Evolutionary conservation across 2,329 filamentous ascomycete species (phyloP).

Genomic region (Pseudocercospora pini-densiflorae): DNA sequence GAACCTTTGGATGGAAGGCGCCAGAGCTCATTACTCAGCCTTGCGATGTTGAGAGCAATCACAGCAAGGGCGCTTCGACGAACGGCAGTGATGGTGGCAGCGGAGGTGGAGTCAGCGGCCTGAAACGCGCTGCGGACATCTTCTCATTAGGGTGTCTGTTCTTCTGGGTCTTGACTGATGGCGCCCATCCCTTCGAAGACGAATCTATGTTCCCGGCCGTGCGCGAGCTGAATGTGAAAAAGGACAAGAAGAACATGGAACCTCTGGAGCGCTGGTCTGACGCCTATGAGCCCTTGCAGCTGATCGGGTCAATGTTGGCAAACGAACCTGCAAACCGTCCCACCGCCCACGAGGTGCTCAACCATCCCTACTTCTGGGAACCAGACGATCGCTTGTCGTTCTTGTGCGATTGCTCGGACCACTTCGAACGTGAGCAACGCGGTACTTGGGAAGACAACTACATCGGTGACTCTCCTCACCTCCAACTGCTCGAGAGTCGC

Average conservation of each 20-base stretch:
- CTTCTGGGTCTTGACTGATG: constrained; percentile 96
- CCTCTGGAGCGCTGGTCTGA: constrained; percentile 66
- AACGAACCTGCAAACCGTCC: constrained; percentile 70
- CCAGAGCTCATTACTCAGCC: constrained; percentile 80
- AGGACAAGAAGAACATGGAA: constrained; percentile 72
- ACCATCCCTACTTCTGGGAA: constrained; percentile 97
- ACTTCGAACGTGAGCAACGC: constrained; percentile 90
- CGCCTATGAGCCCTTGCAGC: constrained; percentile 81
- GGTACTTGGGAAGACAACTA: constrained; percentile 53
- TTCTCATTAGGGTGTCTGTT: constrained; percentile 98
- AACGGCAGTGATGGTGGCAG: constrained; percentile 61
- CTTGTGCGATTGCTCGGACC: constrained; percentile 94
- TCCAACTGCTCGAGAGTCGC: constrained; percentile 62
- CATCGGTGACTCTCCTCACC: constrained; percentile 57
- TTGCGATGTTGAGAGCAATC: constrained; percentile 49
- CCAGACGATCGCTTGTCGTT: constrained; percentile 87
- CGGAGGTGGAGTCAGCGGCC: constrained; percentile 63
- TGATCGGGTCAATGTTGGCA: constrained; percentile 80
- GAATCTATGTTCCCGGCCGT: constrained; percentile 86
- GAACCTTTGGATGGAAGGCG: constrained; percentile 94
- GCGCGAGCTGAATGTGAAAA: constrained; percentile 94
- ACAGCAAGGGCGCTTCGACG: constrained; percentile 47
- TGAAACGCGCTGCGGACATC: constrained; percentile 95
- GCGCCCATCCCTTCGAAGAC: constrained; percentile 90
- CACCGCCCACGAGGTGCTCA: constrained; percentile 76